phyloP scores from a whole-genome alignment of 2,329 filamentous ascomycete genomes.

The Alternaria angustiovoidea region DNA sequence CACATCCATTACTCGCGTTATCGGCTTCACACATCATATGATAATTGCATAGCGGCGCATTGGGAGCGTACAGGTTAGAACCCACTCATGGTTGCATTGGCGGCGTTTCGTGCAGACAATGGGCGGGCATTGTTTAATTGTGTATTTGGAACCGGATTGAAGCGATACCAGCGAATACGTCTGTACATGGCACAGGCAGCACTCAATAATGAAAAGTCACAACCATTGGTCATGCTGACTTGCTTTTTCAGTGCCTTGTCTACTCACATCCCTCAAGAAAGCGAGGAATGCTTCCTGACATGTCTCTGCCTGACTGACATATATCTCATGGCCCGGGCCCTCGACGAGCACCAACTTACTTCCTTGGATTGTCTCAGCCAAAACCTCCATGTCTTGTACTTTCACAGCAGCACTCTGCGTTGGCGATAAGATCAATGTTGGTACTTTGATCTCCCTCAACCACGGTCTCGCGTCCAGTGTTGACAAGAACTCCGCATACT shows the following conservation, averaged over 20 bases:
- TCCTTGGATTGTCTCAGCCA: slow-evolving; percentile 26
- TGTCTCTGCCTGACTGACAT: slow-evolving; percentile 37
- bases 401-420: slow-evolving; percentile 43
- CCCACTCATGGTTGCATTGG: slow-evolving; percentile 13
- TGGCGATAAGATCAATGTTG: slow-evolving; percentile 46
- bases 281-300: slow-evolving; percentile 46
- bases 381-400: slow-evolving; percentile 37
- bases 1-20: background rate
- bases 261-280: slow-evolving; percentile 36
- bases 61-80: slow-evolving; percentile 7
- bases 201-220: background rate
- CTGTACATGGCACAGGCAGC: background rate
- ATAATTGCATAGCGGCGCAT: slow-evolving; percentile 17
- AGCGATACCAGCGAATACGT: background rate
- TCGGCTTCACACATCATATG: slow-evolving; percentile 5
- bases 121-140: slow-evolving; percentile 1
- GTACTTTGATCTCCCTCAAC: slow-evolving; percentile 36
- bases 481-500: slow-evolving; percentile 47
- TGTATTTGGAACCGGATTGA: background rate
- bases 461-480: slow-evolving; percentile 43
- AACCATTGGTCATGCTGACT: background rate
- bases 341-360: slow-evolving; percentile 37
- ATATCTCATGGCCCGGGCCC: slow-evolving; percentile 49
- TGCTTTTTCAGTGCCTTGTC: background rate
- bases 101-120: slow-evolving; percentile 14